Evolutionary conservation across 306 rosid species (phyloP), one percentile per base, ranked within the genome.

Genomic region (Quercus glauca): DNA sequence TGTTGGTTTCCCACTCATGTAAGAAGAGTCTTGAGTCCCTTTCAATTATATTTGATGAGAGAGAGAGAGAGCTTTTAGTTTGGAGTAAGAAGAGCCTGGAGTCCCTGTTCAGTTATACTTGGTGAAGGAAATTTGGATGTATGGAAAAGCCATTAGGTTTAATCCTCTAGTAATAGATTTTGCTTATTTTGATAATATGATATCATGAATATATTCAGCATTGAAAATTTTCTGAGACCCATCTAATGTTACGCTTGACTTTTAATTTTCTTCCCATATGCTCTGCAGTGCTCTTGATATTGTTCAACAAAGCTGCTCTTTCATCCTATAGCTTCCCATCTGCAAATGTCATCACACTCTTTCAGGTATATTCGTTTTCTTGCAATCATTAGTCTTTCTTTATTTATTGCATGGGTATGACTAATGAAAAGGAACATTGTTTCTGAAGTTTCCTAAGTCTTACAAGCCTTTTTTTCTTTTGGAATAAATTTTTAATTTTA

Each of bases 221-320:
- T 17, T 76, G 31, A 5, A 5, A 12, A 7, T 33, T 29, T 67
- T 67, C 14, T 8, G 55, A 61, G 70, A 61, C 14, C 35, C 52
- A 20, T 23, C 37, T 73, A 19, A 20, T 45, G 5, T 11, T 58
- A 64, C 71, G 19, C 29, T 71, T 19, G 67, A 19, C 57, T 81
- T 19, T 35, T 81, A 14, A 12, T 51, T 28, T 6, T 73, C 69
- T 71, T 55, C 56, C 18, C 28, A 20, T 70, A 55, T 61, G 26
- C 71, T 76, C 14, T 83, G 82, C 86, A 94, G 99, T 92, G 86
- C 81, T 94, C 12, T 85, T 94, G 93, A 94, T 94, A 77, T 69
- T 94, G 90, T 91, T 94, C 88, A 94, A 94, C 83, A 94, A 94
- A 55, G 99, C 97, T 5, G 97, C 99, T 76, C 99, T 94, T 49